Base-by-base conservation (phyloP, 1,284 basidiomycete species). In the Filobasidium uniguttulatum region DNA sequence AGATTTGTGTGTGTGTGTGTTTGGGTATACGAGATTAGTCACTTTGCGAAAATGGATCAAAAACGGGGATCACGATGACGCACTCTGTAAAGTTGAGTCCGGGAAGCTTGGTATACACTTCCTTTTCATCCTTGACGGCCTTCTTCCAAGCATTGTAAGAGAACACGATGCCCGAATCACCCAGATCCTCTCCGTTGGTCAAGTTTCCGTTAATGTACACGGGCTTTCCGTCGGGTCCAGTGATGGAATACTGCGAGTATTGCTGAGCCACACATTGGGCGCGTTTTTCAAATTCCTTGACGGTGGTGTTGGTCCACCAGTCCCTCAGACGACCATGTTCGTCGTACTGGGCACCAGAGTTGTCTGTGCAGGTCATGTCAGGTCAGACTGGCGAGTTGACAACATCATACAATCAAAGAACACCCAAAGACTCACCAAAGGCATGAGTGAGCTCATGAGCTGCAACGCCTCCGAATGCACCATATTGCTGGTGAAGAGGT, bases 201-300 rank as follows among this genome's bases (percentile, higher is more conserved):
- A 60, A 56, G 71, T 82, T 73, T 61, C 88, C 85, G 64, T 91
- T 91, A 38, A 94, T 80, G 65, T 86, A 78, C 25, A 91, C 73
- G 58, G 79, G 75, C 15, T 83, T 81, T 17, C 90, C 90, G 61
- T 84, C 81, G 8, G 82, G 85, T 60, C 91, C 86, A 47, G 83
- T 78, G 44, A 90, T 77, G 6, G 80, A 83, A 66, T 90, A 93
- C 47, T 73, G 73, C 46, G 82, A 85, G 70, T 85, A 98, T 67
- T 97, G 93, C 48, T 82, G 76, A 22, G 86, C 78, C 50, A 98
- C 82, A 63, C 93, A 98, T 49, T 83, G 77, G 59, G 88, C 84
- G 46, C 83, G 82, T 57, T 78, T 73, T 49, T 87, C 74, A 73
- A 94, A 98, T 3, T 81, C 82, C 54, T 79, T 74, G 59, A 82